Evolutionary conservation across 2,329 filamentous ascomycete genomes (phyloP).

Genomic region (Diatrype stigma): DNA sequence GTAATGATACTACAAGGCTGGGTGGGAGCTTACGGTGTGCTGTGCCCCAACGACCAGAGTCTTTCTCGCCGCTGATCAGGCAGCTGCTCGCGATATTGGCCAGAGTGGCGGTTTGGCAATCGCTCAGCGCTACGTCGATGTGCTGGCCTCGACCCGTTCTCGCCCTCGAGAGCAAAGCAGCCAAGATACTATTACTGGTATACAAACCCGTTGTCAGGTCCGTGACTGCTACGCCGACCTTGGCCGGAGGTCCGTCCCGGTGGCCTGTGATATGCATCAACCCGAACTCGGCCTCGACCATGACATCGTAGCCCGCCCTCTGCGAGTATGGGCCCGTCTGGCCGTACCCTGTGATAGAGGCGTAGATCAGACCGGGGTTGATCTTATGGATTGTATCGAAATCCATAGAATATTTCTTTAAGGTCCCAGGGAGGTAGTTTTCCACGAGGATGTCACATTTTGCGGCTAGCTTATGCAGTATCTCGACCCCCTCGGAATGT

Average conservation of each 20-base stretch:
- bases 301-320: constrained; percentile 94
- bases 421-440: constrained; percentile 86
- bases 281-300: constrained; percentile 98
- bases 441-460: constrained; percentile 92
- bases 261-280: constrained; percentile 97
- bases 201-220: constrained; percentile 94
- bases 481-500: constrained; percentile 74
- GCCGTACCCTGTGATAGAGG: constrained; percentile 94
- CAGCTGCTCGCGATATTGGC: constrained; percentile 94
- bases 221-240: constrained; percentile 95
- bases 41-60: constrained; percentile 90
- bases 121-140: constrained; percentile 85
- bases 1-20: too few relatives aligned
- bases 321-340: constrained; percentile 88
- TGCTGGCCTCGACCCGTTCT: constrained; percentile 81
- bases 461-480: constrained; percentile 78
- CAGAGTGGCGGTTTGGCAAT: constrained; percentile 91
- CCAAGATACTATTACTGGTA: constrained; percentile 93
- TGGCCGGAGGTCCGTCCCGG: constrained; percentile 85
- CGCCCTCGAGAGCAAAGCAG: constrained; percentile 72
- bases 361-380: constrained; percentile 86
- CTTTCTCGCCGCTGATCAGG: constrained; percentile 80
- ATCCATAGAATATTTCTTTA: constrained; percentile 90
- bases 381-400: constrained; percentile 75
- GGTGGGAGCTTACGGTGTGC: constrained; percentile 81